phyloP scores from a whole-genome alignment of 345 rosid genomes.

The Lepidium didymum region DNA sequence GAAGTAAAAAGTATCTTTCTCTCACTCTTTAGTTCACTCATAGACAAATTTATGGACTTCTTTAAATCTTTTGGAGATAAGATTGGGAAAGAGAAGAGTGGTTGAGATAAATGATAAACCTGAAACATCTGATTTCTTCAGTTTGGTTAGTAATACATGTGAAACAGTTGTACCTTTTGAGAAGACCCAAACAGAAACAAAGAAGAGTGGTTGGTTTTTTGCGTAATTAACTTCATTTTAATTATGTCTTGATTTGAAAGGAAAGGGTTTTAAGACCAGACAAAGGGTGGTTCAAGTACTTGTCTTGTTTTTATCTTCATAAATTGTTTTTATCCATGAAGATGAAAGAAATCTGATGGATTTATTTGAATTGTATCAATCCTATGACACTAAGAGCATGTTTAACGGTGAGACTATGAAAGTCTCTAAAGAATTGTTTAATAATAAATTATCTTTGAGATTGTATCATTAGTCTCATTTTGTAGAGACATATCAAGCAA shows the following conservation, averaged over 20 bases:
- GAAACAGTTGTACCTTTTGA: conserved; percentile 21
- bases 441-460: too few relatives aligned
- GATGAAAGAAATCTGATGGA: conserved; percentile 16
- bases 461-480: too few relatives aligned
- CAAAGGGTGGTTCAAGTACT: conserved; percentile 26
- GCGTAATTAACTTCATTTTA: background rate
- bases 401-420: too few relatives aligned
- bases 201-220: conserved; percentile 21
- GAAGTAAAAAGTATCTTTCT: background rate
- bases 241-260: conserved; percentile 10
- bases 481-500: too few relatives aligned
- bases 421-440: too few relatives aligned
- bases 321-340: conserved; percentile 28
- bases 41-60: conserved; percentile 7
- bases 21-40: background rate
- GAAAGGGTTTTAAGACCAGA: conserved; percentile 18
- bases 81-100: conserved; percentile 14
- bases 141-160: conserved; percentile 25
- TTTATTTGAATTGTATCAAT: background rate
- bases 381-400: background rate
- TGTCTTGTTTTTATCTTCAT: conserved; percentile 26
- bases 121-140: conserved; percentile 23
- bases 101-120: conserved; percentile 16
- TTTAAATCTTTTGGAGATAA: conserved; percentile 10
- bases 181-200: conserved; percentile 4